Evolutionary conservation across 2,329 filamentous ascomycete species (phyloP).

Genomic region (Pseudodiploospora longispora): DNA sequence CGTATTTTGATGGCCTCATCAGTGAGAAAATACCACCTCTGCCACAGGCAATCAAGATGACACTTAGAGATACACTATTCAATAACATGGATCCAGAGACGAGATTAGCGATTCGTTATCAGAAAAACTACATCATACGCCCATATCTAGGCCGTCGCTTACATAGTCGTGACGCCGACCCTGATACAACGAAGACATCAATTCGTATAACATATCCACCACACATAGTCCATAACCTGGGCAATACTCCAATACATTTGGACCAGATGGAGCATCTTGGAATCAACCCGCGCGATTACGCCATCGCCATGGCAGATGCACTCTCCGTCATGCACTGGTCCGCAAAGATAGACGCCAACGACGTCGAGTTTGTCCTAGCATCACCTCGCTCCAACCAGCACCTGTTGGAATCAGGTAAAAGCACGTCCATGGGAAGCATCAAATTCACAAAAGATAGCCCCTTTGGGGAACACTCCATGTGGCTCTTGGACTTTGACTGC

Average conservation of each 20-base stretch:
- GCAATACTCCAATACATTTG: conserved; percentile 41
- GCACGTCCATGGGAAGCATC: too few species aligned
- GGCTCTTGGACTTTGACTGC: conserved; percentile 42
- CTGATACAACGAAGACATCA: too few species aligned
- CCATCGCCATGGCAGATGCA: conserved; percentile 37
- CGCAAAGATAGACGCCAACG: conserved; percentile 39
- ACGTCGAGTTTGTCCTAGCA: conserved; percentile 48
- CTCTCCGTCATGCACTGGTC: conserved; percentile 44
- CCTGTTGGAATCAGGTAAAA: neutral
- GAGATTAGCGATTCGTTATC: conserved; percentile 16
- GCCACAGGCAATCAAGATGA: conserved; percentile 4
- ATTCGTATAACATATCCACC: neutral
- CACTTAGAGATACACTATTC: conserved; percentile 14
- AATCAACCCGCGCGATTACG: conserved; percentile 28
- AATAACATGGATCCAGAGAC: neutral
- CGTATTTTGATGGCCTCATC: conserved; percentile 19
- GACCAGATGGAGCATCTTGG: conserved; percentile 40
- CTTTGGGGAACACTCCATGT: conserved; percentile 29
- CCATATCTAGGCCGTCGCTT: conserved; percentile 36
- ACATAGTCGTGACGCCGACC: neutral
- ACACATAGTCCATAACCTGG: conserved; percentile 22
- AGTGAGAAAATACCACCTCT: conserved; percentile 20
- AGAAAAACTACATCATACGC: conserved; percentile 40
- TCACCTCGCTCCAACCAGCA: conserved; percentile 5
- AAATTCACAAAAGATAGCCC: neutral